A percentile compares a stretch with the other conserved stretches of the same genome.
phyloP scores from a whole-genome alignment of 495 filamentous ascomycete genomes.

The Aspergillus sparsus region DNA sequence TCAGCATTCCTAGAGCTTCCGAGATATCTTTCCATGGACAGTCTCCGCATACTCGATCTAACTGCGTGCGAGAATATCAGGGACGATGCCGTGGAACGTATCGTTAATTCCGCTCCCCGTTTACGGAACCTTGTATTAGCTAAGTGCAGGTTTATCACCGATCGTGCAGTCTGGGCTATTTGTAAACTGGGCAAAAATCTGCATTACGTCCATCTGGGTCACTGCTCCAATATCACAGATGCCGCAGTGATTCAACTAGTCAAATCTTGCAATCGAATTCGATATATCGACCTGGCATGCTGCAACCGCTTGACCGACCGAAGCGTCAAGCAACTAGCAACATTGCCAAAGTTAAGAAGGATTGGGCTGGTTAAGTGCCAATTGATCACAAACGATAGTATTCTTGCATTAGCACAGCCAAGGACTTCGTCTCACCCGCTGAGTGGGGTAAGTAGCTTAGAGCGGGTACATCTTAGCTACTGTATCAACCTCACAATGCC shows the following conservation, averaged over 20 bases:
- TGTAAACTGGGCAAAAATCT: slow-evolving; percentile 90
- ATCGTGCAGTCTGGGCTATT: slow-evolving; percentile 83
- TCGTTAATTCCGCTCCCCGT: slow-evolving; percentile 81
- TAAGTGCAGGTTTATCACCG: slow-evolving; percentile 91
- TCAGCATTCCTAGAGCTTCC: slow-evolving; percentile 83
- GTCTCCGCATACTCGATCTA: slow-evolving; percentile 89
- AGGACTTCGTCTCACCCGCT: slow-evolving; percentile 45
- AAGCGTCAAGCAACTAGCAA: slow-evolving; percentile 82
- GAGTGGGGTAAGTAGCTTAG: slow-evolving; percentile 61
- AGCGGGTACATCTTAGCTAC: slow-evolving; percentile 96
- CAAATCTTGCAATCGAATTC: slow-evolving; percentile 83
- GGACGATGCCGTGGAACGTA: slow-evolving; percentile 83
- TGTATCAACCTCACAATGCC: slow-evolving; percentile 77
- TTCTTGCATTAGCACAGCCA: slow-evolving; percentile 74
- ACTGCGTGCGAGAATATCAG: slow-evolving; percentile 81
- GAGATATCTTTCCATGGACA: slow-evolving; percentile 67
- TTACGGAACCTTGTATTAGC: slow-evolving; percentile 90
- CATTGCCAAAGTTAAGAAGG: slow-evolving; percentile 85
- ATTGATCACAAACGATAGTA: slow-evolving; percentile 84
- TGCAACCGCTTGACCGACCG: slow-evolving; percentile 85
- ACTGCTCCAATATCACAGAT: slow-evolving; percentile 91
- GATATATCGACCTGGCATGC: slow-evolving; percentile 97
- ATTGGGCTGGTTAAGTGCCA: slow-evolving; percentile 95
- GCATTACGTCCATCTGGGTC: slow-evolving; percentile 93
- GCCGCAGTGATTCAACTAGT: slow-evolving; percentile 79